Conservation (phyloP, 2,329 filamentous ascomycete species). For the Colletotrichum sp. region DNA sequence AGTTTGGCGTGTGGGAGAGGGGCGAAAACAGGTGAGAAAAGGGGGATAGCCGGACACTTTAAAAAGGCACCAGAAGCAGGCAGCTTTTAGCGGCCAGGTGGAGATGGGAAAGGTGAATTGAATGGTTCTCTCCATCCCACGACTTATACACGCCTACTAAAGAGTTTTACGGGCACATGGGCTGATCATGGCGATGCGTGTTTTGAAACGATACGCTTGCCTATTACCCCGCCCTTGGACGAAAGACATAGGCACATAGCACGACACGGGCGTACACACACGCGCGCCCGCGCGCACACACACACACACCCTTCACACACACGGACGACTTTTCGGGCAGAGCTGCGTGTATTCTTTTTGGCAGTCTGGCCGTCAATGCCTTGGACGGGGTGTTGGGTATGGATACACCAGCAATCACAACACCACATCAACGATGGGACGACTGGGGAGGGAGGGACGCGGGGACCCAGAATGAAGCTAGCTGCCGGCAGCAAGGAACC, state of each 20-base stretch:
- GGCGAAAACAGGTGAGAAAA: neutral
- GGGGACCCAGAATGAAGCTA: neutral
- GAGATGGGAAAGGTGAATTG: neutral
- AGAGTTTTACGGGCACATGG: neutral
- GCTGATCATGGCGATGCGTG: constrained; percentile 11
- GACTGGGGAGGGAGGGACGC: neutral
- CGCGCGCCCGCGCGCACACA: neutral
- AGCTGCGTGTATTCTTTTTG: neutral
- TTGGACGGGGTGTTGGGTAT: neutral
- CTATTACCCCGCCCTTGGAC: constrained; percentile 12
- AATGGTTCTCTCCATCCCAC: neutral
- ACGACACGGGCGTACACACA: neutral
- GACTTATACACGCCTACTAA: neutral
- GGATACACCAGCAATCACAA: neutral
- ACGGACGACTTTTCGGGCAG: neutral
- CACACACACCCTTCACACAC: neutral
- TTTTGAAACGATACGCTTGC: constrained; percentile 9
- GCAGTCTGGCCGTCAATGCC: neutral
- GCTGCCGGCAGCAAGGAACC: neutral
- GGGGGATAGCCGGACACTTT: neutral
- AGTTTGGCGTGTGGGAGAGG: neutral
- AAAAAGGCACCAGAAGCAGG: neutral
- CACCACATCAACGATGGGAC: neutral
- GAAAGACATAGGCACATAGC: neutral
- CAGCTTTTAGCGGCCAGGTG: neutral